A percentile compares a stretch with the other conserved stretches of the same genome.
Conservation (phyloP, 2,329 filamentous ascomycete genomes). For the Fusarium bulbicola region DNA sequence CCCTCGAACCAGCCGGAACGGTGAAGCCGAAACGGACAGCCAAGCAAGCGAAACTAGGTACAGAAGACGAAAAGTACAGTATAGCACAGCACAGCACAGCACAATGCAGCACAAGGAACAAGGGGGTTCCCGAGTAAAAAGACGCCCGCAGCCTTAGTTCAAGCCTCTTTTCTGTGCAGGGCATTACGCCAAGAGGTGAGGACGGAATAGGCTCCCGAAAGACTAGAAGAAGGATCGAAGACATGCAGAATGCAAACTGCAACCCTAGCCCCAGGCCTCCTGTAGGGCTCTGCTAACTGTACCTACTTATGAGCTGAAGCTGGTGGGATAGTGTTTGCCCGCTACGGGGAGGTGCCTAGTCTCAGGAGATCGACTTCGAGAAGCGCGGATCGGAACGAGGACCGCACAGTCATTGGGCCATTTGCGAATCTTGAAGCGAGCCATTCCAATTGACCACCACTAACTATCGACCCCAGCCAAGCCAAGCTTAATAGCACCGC, state of each 20-base stretch:
- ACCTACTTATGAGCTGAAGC: neutral
- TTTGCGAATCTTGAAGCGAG: constrained; percentile 1
- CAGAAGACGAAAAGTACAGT: neutral
- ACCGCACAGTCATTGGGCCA: neutral
- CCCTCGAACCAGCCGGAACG: constrained; percentile 14
- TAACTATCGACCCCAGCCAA: neutral
- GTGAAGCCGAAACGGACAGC: constrained; percentile 30
- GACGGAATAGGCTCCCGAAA: constrained; percentile 25
- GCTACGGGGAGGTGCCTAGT: neutral
- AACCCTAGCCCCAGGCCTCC: neutral
- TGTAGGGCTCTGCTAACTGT: neutral
- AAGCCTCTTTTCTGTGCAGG: constrained; percentile 11
- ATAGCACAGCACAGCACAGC: neutral
- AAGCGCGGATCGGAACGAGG: constrained; percentile 15
- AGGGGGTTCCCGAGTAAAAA: constrained; percentile 1
- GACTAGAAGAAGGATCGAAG: constrained; percentile 11
- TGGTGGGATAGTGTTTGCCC: neutral
- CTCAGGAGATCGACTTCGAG: constrained; percentile 18
- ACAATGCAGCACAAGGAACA: neutral
- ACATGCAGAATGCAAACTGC: neutral
- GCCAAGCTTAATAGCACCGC: neutral
- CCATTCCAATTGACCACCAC: neutral
- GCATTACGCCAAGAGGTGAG: constrained; percentile 2
- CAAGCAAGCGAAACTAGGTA: neutral
- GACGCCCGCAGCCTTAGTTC: constrained; percentile 3